Evolutionary conservation across 2,329 filamentous ascomycete species (phyloP).

Genomic region (Neonectria coccinea): DNA sequence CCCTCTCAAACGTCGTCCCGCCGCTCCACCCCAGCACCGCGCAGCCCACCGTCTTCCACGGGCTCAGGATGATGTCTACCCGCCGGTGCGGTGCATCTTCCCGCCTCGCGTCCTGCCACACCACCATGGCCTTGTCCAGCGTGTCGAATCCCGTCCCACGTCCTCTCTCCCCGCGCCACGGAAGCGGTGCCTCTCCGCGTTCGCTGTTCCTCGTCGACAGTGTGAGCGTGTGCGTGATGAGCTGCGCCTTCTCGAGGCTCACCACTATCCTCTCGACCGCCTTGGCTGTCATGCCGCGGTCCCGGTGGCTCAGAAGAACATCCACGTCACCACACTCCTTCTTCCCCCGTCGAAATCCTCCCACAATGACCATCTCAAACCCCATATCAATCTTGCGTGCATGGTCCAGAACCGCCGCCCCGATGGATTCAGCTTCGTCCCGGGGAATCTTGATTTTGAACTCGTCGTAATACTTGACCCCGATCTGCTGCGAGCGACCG

Average conservation of each 20-base stretch:
- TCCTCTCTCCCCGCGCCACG: conserved; percentile 60
- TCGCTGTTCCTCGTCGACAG: conserved; percentile 77
- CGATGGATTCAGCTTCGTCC: conserved; percentile 78
- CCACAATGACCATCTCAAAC: conserved; percentile 73
- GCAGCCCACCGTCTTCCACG: conserved; percentile 90
- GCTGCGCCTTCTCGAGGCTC: conserved; percentile 74
- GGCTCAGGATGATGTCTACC: conserved; percentile 91
- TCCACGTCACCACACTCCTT: conserved; percentile 83
- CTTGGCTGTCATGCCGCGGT: conserved; percentile 74
- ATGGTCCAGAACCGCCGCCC: conserved; percentile 70
- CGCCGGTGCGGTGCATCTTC: conserved; percentile 71
- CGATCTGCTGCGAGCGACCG: conserved; percentile 88
- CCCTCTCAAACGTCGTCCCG: conserved; percentile 89
- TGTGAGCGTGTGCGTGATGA: conserved; percentile 85
- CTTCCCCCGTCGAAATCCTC: conserved; percentile 86
- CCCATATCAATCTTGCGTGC: conserved; percentile 71
- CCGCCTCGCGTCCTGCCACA: conserved; percentile 74
- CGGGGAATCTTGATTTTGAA: conserved; percentile 79
- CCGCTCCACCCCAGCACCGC: conserved; percentile 90
- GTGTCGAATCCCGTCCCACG: conserved; percentile 79
- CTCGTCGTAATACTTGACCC: conserved; percentile 93
- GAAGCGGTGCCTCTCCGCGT: conserved; percentile 72
- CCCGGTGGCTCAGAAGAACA: conserved; percentile 82
- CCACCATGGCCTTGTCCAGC: conserved; percentile 90
- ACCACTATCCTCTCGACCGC: conserved; percentile 79